phyloP scores from a whole-genome alignment of 2,329 filamentous ascomycete genomes.

The Neonectria coccinea region DNA sequence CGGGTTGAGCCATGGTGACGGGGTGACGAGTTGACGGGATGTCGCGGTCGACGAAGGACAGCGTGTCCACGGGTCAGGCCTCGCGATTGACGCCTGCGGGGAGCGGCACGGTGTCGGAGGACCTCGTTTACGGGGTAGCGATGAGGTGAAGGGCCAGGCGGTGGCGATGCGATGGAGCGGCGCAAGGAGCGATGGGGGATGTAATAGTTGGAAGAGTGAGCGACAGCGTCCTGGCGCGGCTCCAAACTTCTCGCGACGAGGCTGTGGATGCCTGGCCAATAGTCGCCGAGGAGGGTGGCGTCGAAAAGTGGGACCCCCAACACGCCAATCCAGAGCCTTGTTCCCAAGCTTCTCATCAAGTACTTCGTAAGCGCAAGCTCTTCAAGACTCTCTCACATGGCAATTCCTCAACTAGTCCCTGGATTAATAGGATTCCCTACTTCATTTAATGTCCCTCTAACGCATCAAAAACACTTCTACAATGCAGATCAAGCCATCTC shows the following conservation, averaged over 20 bases:
- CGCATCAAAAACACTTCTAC: background rate
- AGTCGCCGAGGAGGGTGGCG: background rate
- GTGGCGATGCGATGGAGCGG: slow-evolving; percentile 37
- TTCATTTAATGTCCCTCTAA: too few relatives aligned
- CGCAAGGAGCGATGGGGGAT: slow-evolving; percentile 39
- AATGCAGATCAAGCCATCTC: background rate
- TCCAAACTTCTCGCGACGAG: slow-evolving; percentile 56
- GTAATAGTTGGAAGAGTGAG: slow-evolving; percentile 36
- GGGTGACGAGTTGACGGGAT: slow-evolving; percentile 7
- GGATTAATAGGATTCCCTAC: too few relatives aligned
- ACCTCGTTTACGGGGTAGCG: slow-evolving; percentile 8
- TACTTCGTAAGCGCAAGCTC: too few relatives aligned
- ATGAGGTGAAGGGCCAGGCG: slow-evolving; percentile 20
- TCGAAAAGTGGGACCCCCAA: slow-evolving; percentile 39
- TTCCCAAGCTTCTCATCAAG: background rate
- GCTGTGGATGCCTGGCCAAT: slow-evolving; percentile 48
- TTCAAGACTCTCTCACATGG: too few relatives aligned
- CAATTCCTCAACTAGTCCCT: background rate
- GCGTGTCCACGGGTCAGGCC: slow-evolving; percentile 30
- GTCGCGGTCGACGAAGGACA: slow-evolving; percentile 36
- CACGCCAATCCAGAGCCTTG: slow-evolving; percentile 10
- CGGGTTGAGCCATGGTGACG: slow-evolving; percentile 54
- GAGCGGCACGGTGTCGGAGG: slow-evolving; percentile 15
- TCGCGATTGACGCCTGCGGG: slow-evolving; percentile 35
- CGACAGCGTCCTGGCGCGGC: slow-evolving; percentile 41